Base-by-base conservation (phyloP, 2,329 filamentous ascomycete species). In the Fusarium setosum region DNA sequence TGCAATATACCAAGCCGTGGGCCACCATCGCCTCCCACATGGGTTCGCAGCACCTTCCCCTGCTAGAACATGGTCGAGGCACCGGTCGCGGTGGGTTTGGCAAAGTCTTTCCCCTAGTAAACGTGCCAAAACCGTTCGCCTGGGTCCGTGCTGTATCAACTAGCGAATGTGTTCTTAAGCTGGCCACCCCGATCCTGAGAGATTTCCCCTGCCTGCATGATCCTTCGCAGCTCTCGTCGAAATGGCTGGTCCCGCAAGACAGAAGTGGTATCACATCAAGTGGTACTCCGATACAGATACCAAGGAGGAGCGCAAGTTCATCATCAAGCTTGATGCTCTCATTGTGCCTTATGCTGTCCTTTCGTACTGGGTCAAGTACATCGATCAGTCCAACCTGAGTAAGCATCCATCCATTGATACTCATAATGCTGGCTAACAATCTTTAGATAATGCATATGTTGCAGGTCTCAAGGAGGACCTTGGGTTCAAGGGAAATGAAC, bases 381-480 rank as follows among this genome's bases (percentile, higher is more conserved):
- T 72, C 17, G 70, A 72, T 12, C 70, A 72, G 47, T 65, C 70
- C 1, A 72, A 72, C 31, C 13, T 72, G 24, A 72, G 69, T 71
- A 50, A 18, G 59, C 38, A 20, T 4, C 4, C 2, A 7, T 4
- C 3, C 10, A 7, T 9, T 6, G 2, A 18, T 6, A 11, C 21
- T 18, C 3, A 5, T 38, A 6, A 7, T 15, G 5, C 3, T 26
- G 13, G 32, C 38, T 48, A 21, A 32, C 2, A 2, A 6, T 7
- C 29, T 3, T 1, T 35, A 84, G 82, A 84, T 61, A 86, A 86
- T 77, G 84, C 84, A 2, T 86, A 86, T 52, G 84, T 86, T 15
- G 81, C 82, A 0, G 84, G 84, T 0, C 74, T 87, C 34, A 83
- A 84, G 44, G 83, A 86, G 51, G 83, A 85, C 12, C 72, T 87